Evolutionary conservation across 2,329 filamentous ascomycete genomes (phyloP).

Genomic region (Geoglossum cookeanum): DNA sequence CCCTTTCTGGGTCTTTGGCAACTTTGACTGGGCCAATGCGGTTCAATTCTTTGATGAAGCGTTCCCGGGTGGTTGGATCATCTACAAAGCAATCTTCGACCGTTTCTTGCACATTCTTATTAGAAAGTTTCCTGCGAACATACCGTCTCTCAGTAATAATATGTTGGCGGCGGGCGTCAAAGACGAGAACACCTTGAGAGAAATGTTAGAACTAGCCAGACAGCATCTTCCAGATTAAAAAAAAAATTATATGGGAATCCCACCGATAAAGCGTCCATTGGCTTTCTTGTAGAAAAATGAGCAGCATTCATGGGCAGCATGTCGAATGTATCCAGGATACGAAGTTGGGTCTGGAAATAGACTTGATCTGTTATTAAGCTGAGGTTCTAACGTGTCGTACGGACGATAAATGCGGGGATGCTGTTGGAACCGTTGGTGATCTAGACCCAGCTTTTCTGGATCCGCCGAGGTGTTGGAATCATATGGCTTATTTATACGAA

Average conservation of each 20-base stretch:
- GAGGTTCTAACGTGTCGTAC: not conserved
- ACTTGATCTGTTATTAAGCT: not conserved
- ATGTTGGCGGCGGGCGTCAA: not conserved
- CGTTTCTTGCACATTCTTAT: too few relatives aligned
- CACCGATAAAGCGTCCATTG: not conserved
- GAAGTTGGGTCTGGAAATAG: not conserved
- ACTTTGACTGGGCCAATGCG: not conserved
- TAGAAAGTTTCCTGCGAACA: not conserved
- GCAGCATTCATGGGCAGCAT: not conserved
- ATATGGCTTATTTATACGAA: not conserved
- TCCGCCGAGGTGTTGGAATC: not conserved
- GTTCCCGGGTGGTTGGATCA: not conserved
- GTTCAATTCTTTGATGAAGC: not conserved
- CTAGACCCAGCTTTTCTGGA: not conserved
- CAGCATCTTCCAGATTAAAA: not conserved
- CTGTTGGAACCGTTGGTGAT: not conserved
- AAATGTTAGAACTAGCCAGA: not conserved
- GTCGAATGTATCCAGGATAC: not conserved
- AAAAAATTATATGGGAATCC: not conserved
- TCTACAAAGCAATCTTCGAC: not conserved
- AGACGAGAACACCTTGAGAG: not conserved
- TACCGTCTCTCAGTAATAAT: not conserved
- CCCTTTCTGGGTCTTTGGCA: not conserved
- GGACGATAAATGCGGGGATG: not conserved
- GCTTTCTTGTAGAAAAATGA: not conserved